Evolutionary conservation across 805 yeast species (phyloP), one percentile per base, ranked within the genome.

Genomic region (Yarrowia keelungensis): DNA sequence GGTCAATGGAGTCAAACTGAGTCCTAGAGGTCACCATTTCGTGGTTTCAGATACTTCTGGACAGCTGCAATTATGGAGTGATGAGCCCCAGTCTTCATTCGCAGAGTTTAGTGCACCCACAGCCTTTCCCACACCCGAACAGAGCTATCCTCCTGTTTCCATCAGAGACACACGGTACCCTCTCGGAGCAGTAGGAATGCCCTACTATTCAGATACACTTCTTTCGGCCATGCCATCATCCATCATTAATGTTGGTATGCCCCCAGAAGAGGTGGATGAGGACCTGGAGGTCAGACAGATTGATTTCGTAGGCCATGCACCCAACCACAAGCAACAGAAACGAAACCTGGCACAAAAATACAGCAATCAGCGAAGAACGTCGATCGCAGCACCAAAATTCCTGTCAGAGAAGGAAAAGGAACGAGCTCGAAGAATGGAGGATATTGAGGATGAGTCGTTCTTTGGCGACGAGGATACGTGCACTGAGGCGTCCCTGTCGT

Each of bases 151-250:
- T 3, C 70, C 39, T 1, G 70, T 75, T 50, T 59, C 72, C 2
- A 76, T 82, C 5, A 87, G 89, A 70, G 81, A 82, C 47, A 45
- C 61, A 0, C 77, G 79, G 8, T 71, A 76, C 2, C 92, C 97
- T 0, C 81, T 94, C 69, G 88, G 87, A 59, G 75, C 86, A 1
- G 81, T 95, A 1, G 98, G 97, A 10, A 80, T 95, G 85, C 98
- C 99, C 0, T 91, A 88, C 73, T 95, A 92, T 76, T 86, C 86
- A 68, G 90, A 89, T 50, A 84, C 84, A 68, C 82, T 95, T 16
- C 80, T 93, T 9, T 92, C 97, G 0, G 68, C 61, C 35, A 65
- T 65, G 68, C 68, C 70, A 8, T 62, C 88, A 49, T 76, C 83
- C 70, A 81, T 86, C 8, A 91, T 90, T 75, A 83, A 85, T 59